Evolutionary conservation across 306 rosid species (phyloP), one percentile per base, ranked within the genome.

Genomic region (Begonia loranthoides): DNA sequence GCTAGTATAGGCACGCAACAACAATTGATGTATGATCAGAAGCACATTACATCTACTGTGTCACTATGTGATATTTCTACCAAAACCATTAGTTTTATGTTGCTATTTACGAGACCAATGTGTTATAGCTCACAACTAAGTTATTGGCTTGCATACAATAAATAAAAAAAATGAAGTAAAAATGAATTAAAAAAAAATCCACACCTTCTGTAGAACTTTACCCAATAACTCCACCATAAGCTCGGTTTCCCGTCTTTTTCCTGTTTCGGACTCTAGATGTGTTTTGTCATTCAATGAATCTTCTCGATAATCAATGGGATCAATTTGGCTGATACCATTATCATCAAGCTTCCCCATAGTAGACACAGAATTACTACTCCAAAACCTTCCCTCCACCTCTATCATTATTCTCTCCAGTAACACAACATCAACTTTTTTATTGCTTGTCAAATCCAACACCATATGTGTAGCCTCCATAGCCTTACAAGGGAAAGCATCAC

Each of bases 131-230:
- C 36, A 28, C 36, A 4, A 28, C 36, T 28, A 28, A 28, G 36
- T 28, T 28, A 28, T 19, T 19, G 22, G 22, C 22, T 19, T 19
- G 22, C 3, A 19, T 19, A 19, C 22, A 19, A 19, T 2, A 19
- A 19, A 19, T 19, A 19, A 19, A 19, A 28, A 28, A 0, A 28
- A 28, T 28, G 4, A 5, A 4, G 36, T 7, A 28, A 8, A 28
- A 28, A 28, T 28, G 8, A 28, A 28, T 28, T 4, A 4, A 28
- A 28, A 28, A 28, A 28, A 28, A 19, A 16, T 39, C 55, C 33
- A 33, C 50, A 90, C 97, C 95, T 71, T 77, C 71, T 71, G 95
- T 52, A 90, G 53, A 67, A 90, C 80, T 50, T 76, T 90, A 61
- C 94, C 94, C 55, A 85, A 79, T 49, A 72, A 61, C 43, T 67